Base-by-base conservation (phyloP, 176 grass and related monocot species). In the Avena atlantica region DNA sequence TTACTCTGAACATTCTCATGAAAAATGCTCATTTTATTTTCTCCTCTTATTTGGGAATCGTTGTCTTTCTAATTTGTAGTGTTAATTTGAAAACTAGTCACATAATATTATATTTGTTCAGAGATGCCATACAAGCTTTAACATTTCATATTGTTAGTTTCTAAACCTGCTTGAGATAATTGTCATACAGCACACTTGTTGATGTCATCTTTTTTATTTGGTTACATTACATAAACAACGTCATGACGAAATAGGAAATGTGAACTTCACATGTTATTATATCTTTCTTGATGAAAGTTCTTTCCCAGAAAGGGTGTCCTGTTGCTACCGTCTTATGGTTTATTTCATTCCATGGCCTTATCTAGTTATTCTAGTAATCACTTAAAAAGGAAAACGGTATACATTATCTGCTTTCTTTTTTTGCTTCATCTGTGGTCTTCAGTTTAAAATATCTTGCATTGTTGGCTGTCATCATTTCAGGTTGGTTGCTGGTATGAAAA, bases 401-500 rank as follows among this genome's bases (percentile, higher is more conserved):
- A 7, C 40, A 23, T 67, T 37, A 9, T 53, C 24, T 76, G 3
- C 11, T 37, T 89, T 87, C 45, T 12, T 82, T 86, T 82, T 86
- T 89, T 76, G 76, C 10, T 87, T 49, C 65, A 67, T 21, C 6
- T 59, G 8, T 31, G 60, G 16, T 78, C 23, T 82, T 76, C 76
- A 75, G 11, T 60, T 84, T 14, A 34, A 8, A 84, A 45, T 80
- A 81, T 93, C 34, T 84, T 67, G 64, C 79, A 12, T 27, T 83
- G 15, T 67, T 65, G 47, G 20, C 10, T 75, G 27, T 65, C 53
- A 64, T 89, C 20, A 14, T 92, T 94, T 82, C 85, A 98, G 94
- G 82, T 93, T 98, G 60, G 92, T 94, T 91, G 85, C 92, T 84
- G 90, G 90, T 25, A 93, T 98, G 84, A 84, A 91, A 63, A 90